Percentiles rank a stretch among this genome's conserved stretches.
Evolutionary conservation across 306 rosid species (phyloP).

Genomic region (Cucurbita pepo): DNA sequence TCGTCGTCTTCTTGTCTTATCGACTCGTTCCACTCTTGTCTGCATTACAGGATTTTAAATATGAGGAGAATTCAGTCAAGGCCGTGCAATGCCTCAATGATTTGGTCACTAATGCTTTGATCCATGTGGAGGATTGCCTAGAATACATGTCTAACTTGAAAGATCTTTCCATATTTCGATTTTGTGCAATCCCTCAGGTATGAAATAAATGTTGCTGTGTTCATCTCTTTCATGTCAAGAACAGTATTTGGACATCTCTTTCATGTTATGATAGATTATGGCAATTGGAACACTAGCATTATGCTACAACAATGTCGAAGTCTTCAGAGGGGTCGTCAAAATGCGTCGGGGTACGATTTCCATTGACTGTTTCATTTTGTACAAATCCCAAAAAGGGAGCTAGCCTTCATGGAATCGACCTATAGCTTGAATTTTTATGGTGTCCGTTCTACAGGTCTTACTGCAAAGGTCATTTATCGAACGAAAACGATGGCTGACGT

Average conservation of each 20-base stretch:
- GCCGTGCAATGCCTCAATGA: conserved; percentile 92
- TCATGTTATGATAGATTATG: conserved; percentile 46
- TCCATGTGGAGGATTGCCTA: conserved; percentile 67
- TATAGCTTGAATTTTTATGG: conserved; percentile 3
- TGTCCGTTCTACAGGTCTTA: conserved; percentile 51
- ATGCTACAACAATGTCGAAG: conserved; percentile 77
- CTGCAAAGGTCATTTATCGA: conserved; percentile 81
- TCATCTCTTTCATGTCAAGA: not conserved
- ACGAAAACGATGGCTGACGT: conserved; percentile 76
- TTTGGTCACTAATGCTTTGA: conserved; percentile 82
- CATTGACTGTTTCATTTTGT: conserved; percentile 4
- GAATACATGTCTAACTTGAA: conserved; percentile 56
- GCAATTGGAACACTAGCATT: conserved; percentile 85
- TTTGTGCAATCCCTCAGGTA: conserved; percentile 98
- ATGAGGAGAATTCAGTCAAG: conserved; percentile 55
- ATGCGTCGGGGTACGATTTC: conserved; percentile 81
- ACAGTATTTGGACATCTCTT: not conserved
- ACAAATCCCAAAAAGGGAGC: not conserved
- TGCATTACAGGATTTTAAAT: conserved; percentile 58
- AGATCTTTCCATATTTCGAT: conserved; percentile 55
- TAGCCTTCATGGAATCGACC: not conserved
- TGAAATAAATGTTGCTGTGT: not conserved
- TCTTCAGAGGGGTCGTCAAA: conserved; percentile 95
- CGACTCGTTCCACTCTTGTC: not conserved
- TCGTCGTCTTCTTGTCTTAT: not conserved